Conservation (phyloP, 2,329 filamentous ascomycete genomes). For the Phialophora expanda region DNA sequence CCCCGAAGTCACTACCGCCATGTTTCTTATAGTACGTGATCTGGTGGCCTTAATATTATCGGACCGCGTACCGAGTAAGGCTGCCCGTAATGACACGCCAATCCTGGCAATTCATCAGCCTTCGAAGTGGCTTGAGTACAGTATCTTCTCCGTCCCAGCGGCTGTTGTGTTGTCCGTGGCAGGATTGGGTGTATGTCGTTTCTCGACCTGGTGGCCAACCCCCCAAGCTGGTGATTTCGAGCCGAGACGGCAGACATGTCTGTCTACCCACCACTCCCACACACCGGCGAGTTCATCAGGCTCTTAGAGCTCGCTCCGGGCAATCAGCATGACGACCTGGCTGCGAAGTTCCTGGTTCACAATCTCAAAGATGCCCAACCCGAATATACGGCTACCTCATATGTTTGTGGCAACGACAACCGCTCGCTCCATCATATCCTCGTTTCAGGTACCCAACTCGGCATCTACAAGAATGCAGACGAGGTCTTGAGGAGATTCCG, state of each 20-base stretch:
- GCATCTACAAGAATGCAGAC: constrained; percentile 28
- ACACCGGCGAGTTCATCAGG: constrained; percentile 22
- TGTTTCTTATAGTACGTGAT: too few relatives aligned
- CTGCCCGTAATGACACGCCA: too few relatives aligned
- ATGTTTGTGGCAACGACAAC: constrained; percentile 26
- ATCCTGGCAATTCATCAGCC: too few relatives aligned
- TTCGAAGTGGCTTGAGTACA: too few relatives aligned
- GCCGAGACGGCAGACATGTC: constrained; percentile 1
- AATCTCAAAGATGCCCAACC: constrained; percentile 18
- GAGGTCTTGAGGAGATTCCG: constrained; percentile 24
- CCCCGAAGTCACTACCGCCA: not conserved
- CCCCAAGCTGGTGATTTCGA: too few relatives aligned
- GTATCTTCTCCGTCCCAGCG: too few relatives aligned
- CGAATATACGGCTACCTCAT: constrained; percentile 23
- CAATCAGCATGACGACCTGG: constrained; percentile 5
- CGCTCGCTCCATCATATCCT: constrained; percentile 10
- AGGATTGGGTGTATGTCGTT: too few relatives aligned
- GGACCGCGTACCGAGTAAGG: too few relatives aligned
- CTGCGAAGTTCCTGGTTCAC: constrained; percentile 21
- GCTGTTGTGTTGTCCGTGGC: too few relatives aligned
- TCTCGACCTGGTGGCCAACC: too few relatives aligned
- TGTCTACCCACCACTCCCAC: constrained; percentile 16
- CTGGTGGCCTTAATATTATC: too few relatives aligned
- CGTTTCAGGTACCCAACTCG: constrained; percentile 17
- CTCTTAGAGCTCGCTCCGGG: constrained; percentile 19